Percentiles rank a stretch among this genome's conserved stretches.
Evolutionary conservation across 2,329 filamentous ascomycete genomes (phyloP).

Genomic region (Byssoonygena ceratinophila): DNA sequence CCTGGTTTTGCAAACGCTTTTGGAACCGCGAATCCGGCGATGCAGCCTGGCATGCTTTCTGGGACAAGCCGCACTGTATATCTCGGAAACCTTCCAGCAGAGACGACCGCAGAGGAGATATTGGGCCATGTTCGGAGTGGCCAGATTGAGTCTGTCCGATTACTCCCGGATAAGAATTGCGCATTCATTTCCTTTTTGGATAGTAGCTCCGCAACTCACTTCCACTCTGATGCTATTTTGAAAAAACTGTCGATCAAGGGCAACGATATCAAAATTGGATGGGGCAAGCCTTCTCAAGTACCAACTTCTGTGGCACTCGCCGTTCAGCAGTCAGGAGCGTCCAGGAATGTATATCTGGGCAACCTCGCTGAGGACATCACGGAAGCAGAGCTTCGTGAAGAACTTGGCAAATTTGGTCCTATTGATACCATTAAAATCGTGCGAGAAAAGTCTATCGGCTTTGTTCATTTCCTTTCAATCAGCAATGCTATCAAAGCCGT

Average conservation of each 20-base stretch:
- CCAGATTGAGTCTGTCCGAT: constrained; percentile 95
- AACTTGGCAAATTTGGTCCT: constrained; percentile 88
- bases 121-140: constrained; percentile 91
- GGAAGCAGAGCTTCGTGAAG: constrained; percentile 87
- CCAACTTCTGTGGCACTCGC: constrained; percentile 95
- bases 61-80: constrained; percentile 95
- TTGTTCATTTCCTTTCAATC: constrained; percentile 94
- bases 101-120: constrained; percentile 94
- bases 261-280: constrained; percentile 98
- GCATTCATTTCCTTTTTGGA: constrained; percentile 99
- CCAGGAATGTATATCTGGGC: constrained; percentile 91
- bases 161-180: constrained; percentile 98
- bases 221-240: constrained; percentile 98
- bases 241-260: constrained; percentile 98
- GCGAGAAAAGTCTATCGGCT: constrained; percentile 93
- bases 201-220: constrained; percentile 93
- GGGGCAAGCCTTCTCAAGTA: constrained; percentile 97
- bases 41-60: constrained; percentile 69
- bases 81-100: constrained; percentile 93
- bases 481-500: constrained; percentile 98
- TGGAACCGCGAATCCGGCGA: constrained; percentile 59
- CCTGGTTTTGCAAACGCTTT: constrained; percentile 51
- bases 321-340: constrained; percentile 93
- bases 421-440: constrained; percentile 98
- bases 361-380: constrained; percentile 82